Base-by-base conservation (phyloP, 2,329 filamentous ascomycete genomes). In the Hymenoscyphus fraxineus region DNA sequence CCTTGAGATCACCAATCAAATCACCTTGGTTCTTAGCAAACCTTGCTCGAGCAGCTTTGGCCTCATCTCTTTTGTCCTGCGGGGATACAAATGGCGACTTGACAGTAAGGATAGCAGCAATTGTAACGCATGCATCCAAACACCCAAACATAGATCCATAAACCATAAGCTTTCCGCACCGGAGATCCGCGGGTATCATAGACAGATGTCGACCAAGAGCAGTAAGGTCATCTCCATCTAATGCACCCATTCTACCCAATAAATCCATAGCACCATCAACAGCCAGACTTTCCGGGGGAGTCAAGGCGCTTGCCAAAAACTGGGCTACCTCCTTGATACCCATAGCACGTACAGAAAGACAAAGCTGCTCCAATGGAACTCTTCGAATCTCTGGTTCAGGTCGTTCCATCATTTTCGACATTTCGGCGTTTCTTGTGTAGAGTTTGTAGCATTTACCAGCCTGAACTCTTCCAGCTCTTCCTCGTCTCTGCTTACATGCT, bases 121-220 rank as follows among this genome's bases (percentile, higher is more conserved):
- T 93, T 2, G 90, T 93, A 63, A 98, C 83, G 69, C 90, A 93
- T 61, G 94, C 88, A 72, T 97, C 92, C 6, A 98, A 83, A 73
- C 94, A 98, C 40, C 91, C 91, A 73, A 99, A 98, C 64, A 96
- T 93, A 16, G 92, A 90, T 6, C 95, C 95, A 73, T 96, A 97
- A 3, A 99, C 91, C 83, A 99, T 92, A 40, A 99, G 83, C 77
- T 99, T 99, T 57, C 91, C 92, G 75, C 93, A 96, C 35, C 94
- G 88, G 58, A 99, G 82, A 74, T 99, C 95, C 0, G 94, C 92
- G 1, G 95, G 95, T 60, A 99, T 93, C 86, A 96, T 92, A 19
- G 93, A 90, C n/a, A 99, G 82, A 78, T 98, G 95, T 61, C 90
- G 88, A 47, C 95, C 95, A 58, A 99, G 87, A 2, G 93, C 93